A percentile compares a stretch with the other conserved stretches of the same genome.
phyloP scores from a whole-genome alignment of 148 eudicot species.

The Chenopodium quinoa region DNA sequence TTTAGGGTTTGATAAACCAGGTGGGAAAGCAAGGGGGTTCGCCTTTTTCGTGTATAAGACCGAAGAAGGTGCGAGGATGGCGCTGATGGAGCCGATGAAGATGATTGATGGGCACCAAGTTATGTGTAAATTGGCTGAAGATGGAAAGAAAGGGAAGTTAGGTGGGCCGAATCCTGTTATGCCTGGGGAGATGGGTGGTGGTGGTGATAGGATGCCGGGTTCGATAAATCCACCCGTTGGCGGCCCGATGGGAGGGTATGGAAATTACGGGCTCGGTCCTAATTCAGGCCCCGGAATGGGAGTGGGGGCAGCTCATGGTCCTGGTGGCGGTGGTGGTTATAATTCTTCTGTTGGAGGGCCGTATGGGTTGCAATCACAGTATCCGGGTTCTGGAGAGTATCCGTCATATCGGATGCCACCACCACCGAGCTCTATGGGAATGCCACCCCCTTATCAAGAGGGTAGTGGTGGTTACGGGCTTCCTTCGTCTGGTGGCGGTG shows the following conservation, averaged over 20 bases:
- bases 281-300: conserved; percentile 34
- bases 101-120: conserved; percentile 74
- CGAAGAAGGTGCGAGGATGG: conserved; percentile 76
- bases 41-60: conserved; percentile 87
- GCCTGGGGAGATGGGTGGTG: conserved; percentile 28
- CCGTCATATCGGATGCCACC: conserved; percentile 64
- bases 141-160: conserved; percentile 73
- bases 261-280: conserved; percentile 36
- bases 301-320: conserved; percentile 41
- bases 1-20: conserved; percentile 80
- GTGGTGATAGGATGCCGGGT: conserved; percentile 34
- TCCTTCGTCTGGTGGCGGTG: conserved; percentile 28
- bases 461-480: conserved; percentile 54
- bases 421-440: conserved; percentile 39
- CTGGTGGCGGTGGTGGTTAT: conserved; percentile 34
- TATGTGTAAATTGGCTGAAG: conserved; percentile 78
- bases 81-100: conserved; percentile 73
- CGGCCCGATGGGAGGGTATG: conserved; percentile 32
- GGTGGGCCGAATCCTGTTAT: conserved; percentile 12
- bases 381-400: conserved; percentile 46
- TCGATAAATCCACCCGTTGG: conserved; percentile 42
- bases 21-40: conserved; percentile 75
- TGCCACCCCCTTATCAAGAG: conserved; percentile 49
- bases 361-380: conserved; percentile 42
- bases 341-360: conserved; percentile 40